Evolutionary conservation across 2,329 filamentous ascomycete genomes (phyloP).

Genomic region (Mollisia scopiformis): DNA sequence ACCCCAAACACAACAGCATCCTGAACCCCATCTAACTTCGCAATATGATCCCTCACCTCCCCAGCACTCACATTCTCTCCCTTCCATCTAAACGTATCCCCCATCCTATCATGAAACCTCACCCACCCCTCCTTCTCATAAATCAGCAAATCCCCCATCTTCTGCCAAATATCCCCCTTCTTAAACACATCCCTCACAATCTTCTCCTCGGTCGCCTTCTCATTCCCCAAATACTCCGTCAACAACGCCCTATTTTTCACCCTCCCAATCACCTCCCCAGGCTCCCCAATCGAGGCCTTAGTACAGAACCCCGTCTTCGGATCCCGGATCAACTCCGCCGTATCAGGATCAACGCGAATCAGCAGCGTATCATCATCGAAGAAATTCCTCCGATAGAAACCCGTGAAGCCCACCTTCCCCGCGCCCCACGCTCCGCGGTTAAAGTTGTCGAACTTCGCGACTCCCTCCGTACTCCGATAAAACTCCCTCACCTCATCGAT

Average conservation of each 20-base stretch:
- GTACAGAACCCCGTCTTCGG: slow-evolving; percentile 48
- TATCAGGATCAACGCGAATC: slow-evolving; percentile 40
- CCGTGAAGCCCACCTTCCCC: slow-evolving; percentile 47
- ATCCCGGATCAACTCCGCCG: slow-evolving; percentile 44
- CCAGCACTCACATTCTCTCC: slow-evolving; percentile 50
- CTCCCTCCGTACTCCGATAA: slow-evolving; percentile 50
- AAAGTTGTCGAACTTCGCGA: slow-evolving; percentile 48
- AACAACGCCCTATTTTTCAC: slow-evolving; percentile 43
- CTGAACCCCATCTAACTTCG: slow-evolving; percentile 41
- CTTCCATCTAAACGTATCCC: slow-evolving; percentile 58
- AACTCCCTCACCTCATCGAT: slow-evolving; percentile 51
- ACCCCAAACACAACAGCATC: slow-evolving; percentile 49
- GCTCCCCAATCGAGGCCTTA: slow-evolving; percentile 40
- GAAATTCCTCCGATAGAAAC: slow-evolving; percentile 40
- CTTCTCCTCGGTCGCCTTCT: slow-evolving; percentile 46
- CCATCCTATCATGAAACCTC: slow-evolving; percentile 50
- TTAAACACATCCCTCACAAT: slow-evolving; percentile 44
- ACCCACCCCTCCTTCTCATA: slow-evolving; percentile 46
- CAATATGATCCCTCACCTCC: slow-evolving; percentile 48
- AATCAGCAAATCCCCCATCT: slow-evolving; percentile 48
- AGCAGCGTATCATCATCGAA: slow-evolving; percentile 47
- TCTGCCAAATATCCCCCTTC: slow-evolving; percentile 49
- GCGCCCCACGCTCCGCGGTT: slow-evolving; percentile 44
- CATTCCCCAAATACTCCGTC: slow-evolving; percentile 44
- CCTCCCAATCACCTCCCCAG: slow-evolving; percentile 48